Base-by-base conservation (phyloP, 2,329 filamentous ascomycete genomes). In the Hypomyces rosellus region DNA sequence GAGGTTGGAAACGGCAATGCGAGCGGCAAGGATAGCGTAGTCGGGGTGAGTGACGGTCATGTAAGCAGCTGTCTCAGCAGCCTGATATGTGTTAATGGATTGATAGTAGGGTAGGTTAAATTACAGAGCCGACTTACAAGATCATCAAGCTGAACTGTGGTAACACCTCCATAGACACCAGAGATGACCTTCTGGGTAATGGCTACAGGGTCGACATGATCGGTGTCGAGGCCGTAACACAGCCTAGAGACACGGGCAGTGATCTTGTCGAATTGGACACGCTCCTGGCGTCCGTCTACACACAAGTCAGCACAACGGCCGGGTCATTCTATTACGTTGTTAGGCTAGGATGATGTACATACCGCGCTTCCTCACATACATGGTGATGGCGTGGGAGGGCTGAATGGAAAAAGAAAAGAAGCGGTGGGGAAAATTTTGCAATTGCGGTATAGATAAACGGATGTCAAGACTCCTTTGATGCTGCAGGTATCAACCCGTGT, bases 231-330 rank as follows among this genome's bases (percentile, higher is more conserved):
- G 59, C 92, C 92, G 72, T 99, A 99, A 81, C 93, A 99, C 66
- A 99, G 80, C 65, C 93, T 85, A 43, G 93, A 97, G 61, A 99
- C 93, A 73, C 93, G 90, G 64, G 93, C 93, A 65, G 93, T 97
- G 82, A 99, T 99, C 78, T 99, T 99, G 81, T 99, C 93, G 77
- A 99, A 99, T 72, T 99, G 93, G 59, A 99, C 93, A 72, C 93
- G 93, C 81, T 99, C 93, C 78, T 97, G 96, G 79, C 93, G 93
- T 75, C 92, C 92, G 81, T 99, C 93, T 97, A 50, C 11, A 14
- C 15, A 9, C 18, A 20, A n/a, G 61, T 70, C 51, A 74, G 66
- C 38, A 41, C 38, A 20, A 41, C 9, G 38, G 13, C 38, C 6
- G 16, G n/a, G 34, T 13, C n/a, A 15, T n/a, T 16, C 14, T 33